Conservation (phyloP, 1,284 basidiomycete species). For the Xerocomus amazonicus region DNA sequence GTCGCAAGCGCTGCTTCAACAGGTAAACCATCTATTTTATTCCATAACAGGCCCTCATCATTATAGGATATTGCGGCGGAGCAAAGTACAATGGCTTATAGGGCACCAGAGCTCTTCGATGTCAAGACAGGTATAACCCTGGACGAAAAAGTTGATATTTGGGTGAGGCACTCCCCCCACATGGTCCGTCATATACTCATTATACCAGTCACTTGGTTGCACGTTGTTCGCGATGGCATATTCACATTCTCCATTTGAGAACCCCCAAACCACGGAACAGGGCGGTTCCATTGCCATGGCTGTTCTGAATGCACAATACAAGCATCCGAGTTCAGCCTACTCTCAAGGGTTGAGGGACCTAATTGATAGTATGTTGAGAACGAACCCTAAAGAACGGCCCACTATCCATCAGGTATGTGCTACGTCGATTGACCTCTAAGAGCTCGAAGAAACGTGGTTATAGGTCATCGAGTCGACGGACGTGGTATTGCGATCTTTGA, state of each 20-base stretch:
- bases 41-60: background rate
- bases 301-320: slow-evolving; percentile 86
- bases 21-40: slow-evolving; percentile 41
- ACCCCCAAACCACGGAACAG: slow-evolving; percentile 78
- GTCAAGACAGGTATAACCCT: slow-evolving; percentile 85
- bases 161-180: slow-evolving; percentile 54
- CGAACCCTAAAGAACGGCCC: slow-evolving; percentile 77
- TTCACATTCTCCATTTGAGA: slow-evolving; percentile 92
- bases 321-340: slow-evolving; percentile 78
- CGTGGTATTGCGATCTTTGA: slow-evolving; percentile 55
- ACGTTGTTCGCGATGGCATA: slow-evolving; percentile 90
- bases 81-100: slow-evolving; percentile 95
- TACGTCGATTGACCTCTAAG: background rate
- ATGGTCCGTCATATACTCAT: slow-evolving; percentile 3
- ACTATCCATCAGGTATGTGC: slow-evolving; percentile 75
- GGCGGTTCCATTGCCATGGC: slow-evolving; percentile 95
- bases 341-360: slow-evolving; percentile 77
- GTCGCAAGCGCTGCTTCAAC: slow-evolving; percentile 82
- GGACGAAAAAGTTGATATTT: slow-evolving; percentile 96
- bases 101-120: slow-evolving; percentile 93
- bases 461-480: slow-evolving; percentile 75
- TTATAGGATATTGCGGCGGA: slow-evolving; percentile 86
- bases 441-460: slow-evolving; percentile 5
- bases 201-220: slow-evolving; percentile 79
- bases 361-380: slow-evolving; percentile 80